Conservation (phyloP, 805 yeast genomes). For the Myxozyma lipomycoides region DNA sequence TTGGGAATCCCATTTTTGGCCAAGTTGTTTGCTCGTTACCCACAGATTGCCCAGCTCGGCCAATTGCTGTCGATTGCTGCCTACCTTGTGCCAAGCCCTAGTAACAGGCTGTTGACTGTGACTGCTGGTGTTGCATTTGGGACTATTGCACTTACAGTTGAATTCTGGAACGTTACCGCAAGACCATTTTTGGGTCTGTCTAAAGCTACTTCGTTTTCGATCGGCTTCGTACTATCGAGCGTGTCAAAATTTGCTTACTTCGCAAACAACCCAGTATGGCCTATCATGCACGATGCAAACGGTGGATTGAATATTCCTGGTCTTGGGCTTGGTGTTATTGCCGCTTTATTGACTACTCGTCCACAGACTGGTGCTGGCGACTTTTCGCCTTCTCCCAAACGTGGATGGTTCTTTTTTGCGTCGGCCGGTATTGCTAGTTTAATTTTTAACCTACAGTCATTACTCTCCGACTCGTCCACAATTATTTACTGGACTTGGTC, state of each 20-base stretch:
- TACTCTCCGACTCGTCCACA: slow-evolving; percentile 78
- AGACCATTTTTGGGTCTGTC: slow-evolving; percentile 38
- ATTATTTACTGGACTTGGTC: slow-evolving; percentile 95
- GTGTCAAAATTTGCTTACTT: slow-evolving; percentile 69
- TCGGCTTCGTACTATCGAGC: slow-evolving; percentile 73
- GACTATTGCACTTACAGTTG: slow-evolving; percentile 48
- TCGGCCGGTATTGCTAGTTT: slow-evolving; percentile 73
- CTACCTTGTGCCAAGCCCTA: slow-evolving; percentile 64
- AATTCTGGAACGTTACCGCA: slow-evolving; percentile 37
- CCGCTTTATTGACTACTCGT: slow-evolving; percentile 52
- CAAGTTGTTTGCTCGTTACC: slow-evolving; percentile 41
- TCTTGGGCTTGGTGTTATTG: slow-evolving; percentile 55
- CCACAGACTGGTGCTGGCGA: slow-evolving; percentile 24
- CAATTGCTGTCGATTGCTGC: slow-evolving; percentile 72
- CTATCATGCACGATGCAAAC: slow-evolving; percentile 76
- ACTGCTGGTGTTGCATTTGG: slow-evolving; percentile 66
- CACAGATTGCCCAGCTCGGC: slow-evolving; percentile 52
- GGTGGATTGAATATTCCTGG: slow-evolving; percentile 85
- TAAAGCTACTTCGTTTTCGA: slow-evolving; percentile 53
- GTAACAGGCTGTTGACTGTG: slow-evolving; percentile 58
- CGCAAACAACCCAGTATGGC: slow-evolving; percentile 95
- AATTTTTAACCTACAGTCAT: slow-evolving; percentile 66
- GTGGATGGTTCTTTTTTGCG: slow-evolving; percentile 41
- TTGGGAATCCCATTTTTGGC: slow-evolving; percentile 47
- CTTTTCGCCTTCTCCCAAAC: slow-evolving; percentile 14